Conservation (phyloP, 805 yeast genomes). For the Kregervanrija pseudodelftensis region DNA sequence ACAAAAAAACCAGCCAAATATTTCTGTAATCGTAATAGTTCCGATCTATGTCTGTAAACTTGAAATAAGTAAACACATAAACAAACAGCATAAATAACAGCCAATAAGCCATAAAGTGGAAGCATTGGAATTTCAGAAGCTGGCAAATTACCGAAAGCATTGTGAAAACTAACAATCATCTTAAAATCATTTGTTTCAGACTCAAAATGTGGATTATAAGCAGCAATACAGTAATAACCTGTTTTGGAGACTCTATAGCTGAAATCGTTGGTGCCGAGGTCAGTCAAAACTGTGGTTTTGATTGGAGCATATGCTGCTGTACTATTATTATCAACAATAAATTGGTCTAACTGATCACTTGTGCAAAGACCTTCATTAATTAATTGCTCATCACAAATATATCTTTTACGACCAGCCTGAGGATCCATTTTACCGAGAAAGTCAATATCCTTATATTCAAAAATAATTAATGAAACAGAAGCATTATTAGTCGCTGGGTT, state of each 20-base stretch:
- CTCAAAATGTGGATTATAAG: constrained; percentile 39
- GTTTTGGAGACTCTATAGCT: constrained; percentile 63
- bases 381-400: constrained; percentile 70
- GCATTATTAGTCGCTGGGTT: constrained; percentile 34
- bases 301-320: constrained; percentile 42
- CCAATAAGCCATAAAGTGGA: constrained; percentile 79
- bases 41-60: constrained; percentile 78
- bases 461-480: constrained; percentile 60
- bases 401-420: constrained; percentile 39
- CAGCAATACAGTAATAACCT: constrained; percentile 89
- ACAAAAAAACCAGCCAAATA: constrained; percentile 82
- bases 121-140: constrained; percentile 90
- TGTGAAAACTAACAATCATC: constrained; percentile 76
- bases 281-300: constrained; percentile 45
- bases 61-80: constrained; percentile 80
- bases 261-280: constrained; percentile 52
- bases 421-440: constrained; percentile 50
- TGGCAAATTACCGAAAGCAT: constrained; percentile 83
- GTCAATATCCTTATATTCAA: constrained; percentile 74
- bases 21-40: constrained; percentile 82
- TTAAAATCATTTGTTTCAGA: constrained; percentile 35
- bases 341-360: constrained; percentile 47
- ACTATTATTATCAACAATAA: constrained; percentile 43
- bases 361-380: constrained; percentile 51
- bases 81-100: constrained; percentile 76